Percentiles rank a stretch among this genome's conserved stretches.
Evolutionary conservation across 768 basidiomycete genomes (phyloP).

Genomic region (Dacryopinax primogenitus): DNA sequence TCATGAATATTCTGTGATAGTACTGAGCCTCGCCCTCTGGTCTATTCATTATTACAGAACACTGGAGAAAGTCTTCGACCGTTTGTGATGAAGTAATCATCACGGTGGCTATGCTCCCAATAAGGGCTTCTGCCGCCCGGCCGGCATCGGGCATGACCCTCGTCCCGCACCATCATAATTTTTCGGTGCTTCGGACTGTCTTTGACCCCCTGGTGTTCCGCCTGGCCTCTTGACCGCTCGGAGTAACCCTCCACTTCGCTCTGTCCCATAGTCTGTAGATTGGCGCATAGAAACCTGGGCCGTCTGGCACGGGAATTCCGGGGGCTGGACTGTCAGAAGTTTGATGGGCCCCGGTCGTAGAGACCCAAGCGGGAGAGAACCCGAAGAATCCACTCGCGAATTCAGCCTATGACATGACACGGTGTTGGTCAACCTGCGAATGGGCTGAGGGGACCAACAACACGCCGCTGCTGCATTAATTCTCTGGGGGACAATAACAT

Average conservation of each 20-base stretch:
- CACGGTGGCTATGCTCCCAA: neutral
- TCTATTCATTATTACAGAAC: too few species aligned
- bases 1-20: too few species aligned
- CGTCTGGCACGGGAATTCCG: neutral
- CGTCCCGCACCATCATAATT: too few species aligned
- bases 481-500: neutral
- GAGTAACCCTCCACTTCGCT: constrained; percentile 2
- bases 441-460: too few species aligned
- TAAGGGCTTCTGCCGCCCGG: neutral
- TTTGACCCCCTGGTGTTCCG: neutral
- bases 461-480: neutral
- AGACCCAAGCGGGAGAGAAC: constrained; percentile 6
- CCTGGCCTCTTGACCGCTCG: neutral
- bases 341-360: neutral
- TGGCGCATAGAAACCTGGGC: neutral
- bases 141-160: neutral
- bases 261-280: neutral
- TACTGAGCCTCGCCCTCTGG: too few species aligned
- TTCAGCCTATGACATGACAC: constrained; percentile 4
- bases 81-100: too few species aligned
- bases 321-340: neutral
- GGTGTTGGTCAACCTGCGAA: neutral
- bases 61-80: too few species aligned
- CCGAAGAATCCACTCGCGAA: neutral
- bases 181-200: constrained; percentile 10